A percentile compares a stretch with the other conserved stretches of the same genome.
These are phyloP conservation scores for Adansonia rubrostipa DNA, from an alignment of 441 rosid species.

Conservation along the genomic window DNA sequence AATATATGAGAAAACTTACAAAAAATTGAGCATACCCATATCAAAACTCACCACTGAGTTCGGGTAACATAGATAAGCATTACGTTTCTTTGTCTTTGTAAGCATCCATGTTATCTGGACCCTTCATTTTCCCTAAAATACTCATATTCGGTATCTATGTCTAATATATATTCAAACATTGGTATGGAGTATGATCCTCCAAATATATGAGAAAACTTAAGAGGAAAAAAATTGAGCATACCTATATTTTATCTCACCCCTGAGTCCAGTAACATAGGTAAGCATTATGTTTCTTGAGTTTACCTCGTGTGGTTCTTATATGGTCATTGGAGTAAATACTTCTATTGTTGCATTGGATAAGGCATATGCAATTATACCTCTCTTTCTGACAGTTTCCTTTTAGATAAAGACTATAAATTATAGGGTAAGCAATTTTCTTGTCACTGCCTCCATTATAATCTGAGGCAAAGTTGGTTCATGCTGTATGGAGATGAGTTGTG, in stretches of 20 bases:
- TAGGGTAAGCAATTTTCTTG: background rate
- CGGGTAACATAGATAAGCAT: background rate
- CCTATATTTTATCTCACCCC: background rate
- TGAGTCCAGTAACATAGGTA: background rate
- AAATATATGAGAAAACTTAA: background rate
- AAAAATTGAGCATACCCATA: background rate
- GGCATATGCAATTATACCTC: background rate
- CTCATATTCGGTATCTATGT: background rate
- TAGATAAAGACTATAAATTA: background rate
- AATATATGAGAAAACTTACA: background rate
- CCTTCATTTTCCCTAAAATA: background rate
- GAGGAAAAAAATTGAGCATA: background rate
- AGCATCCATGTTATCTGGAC: background rate
- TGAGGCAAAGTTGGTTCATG: background rate
- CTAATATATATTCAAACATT: background rate
- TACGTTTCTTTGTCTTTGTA: background rate
- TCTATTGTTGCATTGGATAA: background rate
- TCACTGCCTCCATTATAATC: background rate
- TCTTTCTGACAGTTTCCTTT: background rate
- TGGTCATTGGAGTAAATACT: background rate
- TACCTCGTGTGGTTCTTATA: background rate
- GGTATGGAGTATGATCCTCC: background rate
- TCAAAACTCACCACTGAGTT: background rate
- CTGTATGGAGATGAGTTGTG: background rate
- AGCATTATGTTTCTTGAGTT: constrained; percentile 4